Evolutionary conservation across 495 filamentous ascomycete genomes (phyloP), one percentile per base, ranked within the genome.

Genomic region (Aspergillus steynii): DNA sequence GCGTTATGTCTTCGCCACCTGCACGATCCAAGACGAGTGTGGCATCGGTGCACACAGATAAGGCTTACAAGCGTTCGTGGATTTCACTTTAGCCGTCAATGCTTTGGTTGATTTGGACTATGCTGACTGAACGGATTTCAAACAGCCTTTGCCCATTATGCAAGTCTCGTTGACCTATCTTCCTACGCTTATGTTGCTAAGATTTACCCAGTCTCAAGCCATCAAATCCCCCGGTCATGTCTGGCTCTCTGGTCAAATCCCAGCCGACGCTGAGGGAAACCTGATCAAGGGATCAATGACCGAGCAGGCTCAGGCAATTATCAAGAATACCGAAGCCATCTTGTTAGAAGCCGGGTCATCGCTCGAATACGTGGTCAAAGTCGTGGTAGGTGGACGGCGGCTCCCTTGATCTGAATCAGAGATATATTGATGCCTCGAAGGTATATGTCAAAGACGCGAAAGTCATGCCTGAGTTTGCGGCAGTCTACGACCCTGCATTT

Each of bases 231-330:
- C 31, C 27, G 65, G 56, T 5, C 61, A 63, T 20, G 61, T 67
- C 49, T 67, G 61, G 61, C 55, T 67, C 14, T 67, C 65, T 0
- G 65, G 65, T 15, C 61, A 62, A 50, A 60, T 67, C 29, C 58
- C 65, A 8, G 61, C 65, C 0, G 59, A 67, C 47, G 51, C 59
- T 0, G 10, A 67, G 26, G 65, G 65, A 7, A 67, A 64, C 28
- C 34, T 67, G 15, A 51, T 62, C 47, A 31, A 50, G 14, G 65
- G 65, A 12, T 65, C 65, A 4, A 58, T 62, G 14, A 31, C 56
- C 9, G 62, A 68, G 14, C 45, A 64, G 29, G 57, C 65, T 0
- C 6, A 58, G 27, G 42, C 49, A 8, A 67, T 62, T 5, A 64
- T 64, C 28, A 49, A 53, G 46, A 68, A 68, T 51, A 65, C 65